Conservation (phyloP, 345 rosid genomes). For the Streptanthus diversifolius region DNA sequence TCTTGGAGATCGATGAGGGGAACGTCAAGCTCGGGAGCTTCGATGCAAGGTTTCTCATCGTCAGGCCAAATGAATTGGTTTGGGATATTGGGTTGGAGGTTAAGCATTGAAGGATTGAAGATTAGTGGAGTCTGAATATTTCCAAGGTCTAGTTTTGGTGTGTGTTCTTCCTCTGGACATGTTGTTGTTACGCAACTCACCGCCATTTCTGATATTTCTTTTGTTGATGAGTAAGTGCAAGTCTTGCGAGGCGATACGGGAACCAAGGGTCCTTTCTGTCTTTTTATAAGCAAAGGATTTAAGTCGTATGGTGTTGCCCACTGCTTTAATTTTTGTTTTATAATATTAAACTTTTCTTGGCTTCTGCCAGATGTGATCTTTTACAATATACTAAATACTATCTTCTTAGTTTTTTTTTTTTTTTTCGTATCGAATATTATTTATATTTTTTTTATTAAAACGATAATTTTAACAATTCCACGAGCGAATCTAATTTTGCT, state of each 20-base stretch:
- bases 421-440: too few species aligned
- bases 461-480: too few species aligned
- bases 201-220: conserved; percentile 37
- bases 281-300: conserved; percentile 26
- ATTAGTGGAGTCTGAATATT: conserved; percentile 42
- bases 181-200: conserved; percentile 38
- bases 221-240: background rate
- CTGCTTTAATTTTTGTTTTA: background rate
- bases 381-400: too few species aligned
- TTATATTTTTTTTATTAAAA: too few species aligned
- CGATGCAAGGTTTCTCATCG: conserved; percentile 52
- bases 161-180: conserved; percentile 30
- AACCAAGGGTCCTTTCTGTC: conserved; percentile 5
- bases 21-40: conserved; percentile 63
- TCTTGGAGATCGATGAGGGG: conserved; percentile 67
- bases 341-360: background rate
- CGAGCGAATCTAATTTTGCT: too few species aligned
- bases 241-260: conserved; percentile 21
- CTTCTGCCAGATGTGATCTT: background rate
- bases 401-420: too few species aligned
- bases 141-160: conserved; percentile 32
- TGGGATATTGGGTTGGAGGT: conserved; percentile 53
- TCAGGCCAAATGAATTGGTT: conserved; percentile 90
- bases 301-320: conserved; percentile 12
- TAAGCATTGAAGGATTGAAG: conserved; percentile 66